A percentile compares a stretch with the other conserved stretches of the same genome.
Evolutionary conservation across 164 flowering plant genomes (phyloP).

Genomic region (Magnolia officinalis): DNA sequence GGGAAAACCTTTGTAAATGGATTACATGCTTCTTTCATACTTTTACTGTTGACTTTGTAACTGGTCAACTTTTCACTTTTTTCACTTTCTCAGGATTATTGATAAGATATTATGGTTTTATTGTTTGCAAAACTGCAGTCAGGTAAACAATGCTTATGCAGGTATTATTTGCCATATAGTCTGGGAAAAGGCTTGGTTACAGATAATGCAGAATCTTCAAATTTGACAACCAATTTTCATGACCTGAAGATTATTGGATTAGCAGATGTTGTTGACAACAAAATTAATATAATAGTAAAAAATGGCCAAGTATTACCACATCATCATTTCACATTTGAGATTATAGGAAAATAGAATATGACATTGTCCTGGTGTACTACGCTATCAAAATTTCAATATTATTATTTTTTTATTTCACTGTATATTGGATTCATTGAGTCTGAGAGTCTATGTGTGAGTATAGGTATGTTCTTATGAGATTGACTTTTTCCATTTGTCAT

Average conservation of each 20-base stretch:
- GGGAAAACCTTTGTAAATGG: neutral
- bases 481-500: no score
- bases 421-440: no score
- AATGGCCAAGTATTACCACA: slow-evolving; percentile 57
- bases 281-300: slow-evolving; percentile 61
- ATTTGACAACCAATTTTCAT: slow-evolving; percentile 22
- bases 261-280: slow-evolving; percentile 76
- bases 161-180: no score
- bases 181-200: slow-evolving; percentile 28
- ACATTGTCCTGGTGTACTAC: no score
- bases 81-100: neutral
- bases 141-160: slow-evolving; percentile 85
- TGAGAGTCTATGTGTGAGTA: no score
- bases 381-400: no score
- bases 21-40: neutral
- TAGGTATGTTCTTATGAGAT: no score
- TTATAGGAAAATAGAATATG: no score
- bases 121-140: slow-evolving; percentile 46
- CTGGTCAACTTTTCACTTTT: no score
- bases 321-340: neutral
- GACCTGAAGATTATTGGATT: slow-evolving; percentile 60
- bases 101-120: neutral
- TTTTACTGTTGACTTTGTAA: neutral
- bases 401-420: no score
- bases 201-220: slow-evolving; percentile 26